Evolutionary conservation across 306 rosid genomes (phyloP).

Genomic region (Cyamopsis tetragonoloba): DNA sequence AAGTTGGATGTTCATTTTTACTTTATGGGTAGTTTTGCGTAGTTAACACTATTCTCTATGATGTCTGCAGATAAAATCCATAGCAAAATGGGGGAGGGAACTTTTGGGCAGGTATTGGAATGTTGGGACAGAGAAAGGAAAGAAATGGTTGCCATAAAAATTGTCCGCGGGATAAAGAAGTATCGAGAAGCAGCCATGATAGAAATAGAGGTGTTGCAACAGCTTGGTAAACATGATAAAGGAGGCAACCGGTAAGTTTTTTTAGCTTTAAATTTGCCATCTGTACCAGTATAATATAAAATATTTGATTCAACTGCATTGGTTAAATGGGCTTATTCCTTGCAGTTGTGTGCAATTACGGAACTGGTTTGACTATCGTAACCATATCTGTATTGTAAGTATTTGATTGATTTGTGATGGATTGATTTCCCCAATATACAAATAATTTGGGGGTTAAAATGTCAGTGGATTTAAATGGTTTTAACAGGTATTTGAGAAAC

Average conservation of each 20-base stretch:
- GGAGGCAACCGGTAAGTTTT: constrained; percentile 86
- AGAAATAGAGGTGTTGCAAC: constrained; percentile 88
- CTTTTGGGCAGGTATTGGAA: constrained; percentile 95
- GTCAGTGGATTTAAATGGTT: constrained; percentile 88
- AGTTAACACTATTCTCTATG: background rate
- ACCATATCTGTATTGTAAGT: constrained; percentile 99
- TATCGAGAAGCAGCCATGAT: constrained; percentile 99
- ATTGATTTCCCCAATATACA: constrained; percentile 73
- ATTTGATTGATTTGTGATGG: constrained; percentile 81
- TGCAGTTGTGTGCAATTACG: constrained; percentile 99
- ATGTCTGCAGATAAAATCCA: constrained; percentile 71
- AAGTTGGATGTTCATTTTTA: background rate
- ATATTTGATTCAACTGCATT: constrained; percentile 33
- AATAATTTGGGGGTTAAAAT: constrained; percentile 70
- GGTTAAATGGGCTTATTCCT: constrained; percentile 91
- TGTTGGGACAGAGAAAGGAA: constrained; percentile 92
- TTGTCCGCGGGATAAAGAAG: constrained; percentile 85
- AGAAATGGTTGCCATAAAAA: constrained; percentile 93
- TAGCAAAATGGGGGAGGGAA: constrained; percentile 97
- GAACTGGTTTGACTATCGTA: constrained; percentile 99
- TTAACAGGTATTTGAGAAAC: constrained; percentile 99
- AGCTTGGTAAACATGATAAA: constrained; percentile 83
- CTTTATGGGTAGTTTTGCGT: background rate
- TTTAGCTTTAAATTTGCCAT: background rate
- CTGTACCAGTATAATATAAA: background rate